Base-by-base conservation (phyloP, 768 basidiomycete genomes). In the Russula ochroleuca region DNA sequence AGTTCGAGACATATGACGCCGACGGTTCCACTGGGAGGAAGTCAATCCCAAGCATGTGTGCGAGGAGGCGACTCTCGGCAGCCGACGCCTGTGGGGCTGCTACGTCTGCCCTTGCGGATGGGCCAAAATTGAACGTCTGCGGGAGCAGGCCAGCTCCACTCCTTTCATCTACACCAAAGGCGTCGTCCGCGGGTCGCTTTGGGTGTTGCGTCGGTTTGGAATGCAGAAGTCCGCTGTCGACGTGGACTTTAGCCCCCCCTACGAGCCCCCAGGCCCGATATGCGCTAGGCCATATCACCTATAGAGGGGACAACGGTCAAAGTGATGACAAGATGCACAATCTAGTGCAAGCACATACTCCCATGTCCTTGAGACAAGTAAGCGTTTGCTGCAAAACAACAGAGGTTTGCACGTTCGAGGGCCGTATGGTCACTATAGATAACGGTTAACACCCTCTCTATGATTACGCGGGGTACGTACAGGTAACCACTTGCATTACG, bases 401-500 rank as follows among this genome's bases (percentile, higher is more conserved):
- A 9, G 82, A 83, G 5, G 86, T 86, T 70, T 90, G 87, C 3
- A 87, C 78, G 69, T 86, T 85, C 45, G 83, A 81, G 21, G 90
- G 86, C n/a, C 83, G 82, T 61, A 89, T 76, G 8, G 83, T 85
- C 72, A 92, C 90, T 92, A 67, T 6, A 56, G 61, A 41, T 17
- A 52, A 53, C 49, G 62, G 51, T 35, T 15, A 54, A 45, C 13
- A 14, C 17, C 25, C 57, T 37, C 47, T 61, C 43, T 59, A 69
- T 58, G 57, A 35, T 38, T 37, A 57, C 52, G 7, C 8, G 52
- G 31, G 57, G 63, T 37, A 74, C 85, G 65, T 73, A 89, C 90
- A 70, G 19, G 87, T 88, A 68, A 88, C 75, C 48, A 90, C 81
- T 69, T 92, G 88, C 88, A 90, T 89, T 68, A 91, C 87, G 33